These are phyloP conservation scores for Penicillium sp. DNA, from an alignment of 2,329 filamentous ascomycete genomes.

Conservation along the genomic window DNA sequence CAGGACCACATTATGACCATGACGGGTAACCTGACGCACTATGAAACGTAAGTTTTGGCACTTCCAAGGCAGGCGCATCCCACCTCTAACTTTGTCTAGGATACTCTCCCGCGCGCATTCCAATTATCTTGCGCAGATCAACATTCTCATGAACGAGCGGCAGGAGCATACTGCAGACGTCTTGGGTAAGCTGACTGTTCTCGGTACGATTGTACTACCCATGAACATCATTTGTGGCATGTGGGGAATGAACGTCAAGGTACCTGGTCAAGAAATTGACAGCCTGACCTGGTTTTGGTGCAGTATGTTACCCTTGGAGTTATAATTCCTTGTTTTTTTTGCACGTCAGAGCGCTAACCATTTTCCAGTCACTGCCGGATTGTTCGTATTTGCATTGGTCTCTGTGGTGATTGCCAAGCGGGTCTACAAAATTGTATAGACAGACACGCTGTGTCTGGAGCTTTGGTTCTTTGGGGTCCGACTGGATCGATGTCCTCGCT, in stretches of 20 bases:
- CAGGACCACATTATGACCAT: constrained; percentile 99
- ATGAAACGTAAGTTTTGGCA: constrained; percentile 74
- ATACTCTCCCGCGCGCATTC: constrained; percentile 88
- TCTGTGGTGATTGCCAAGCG: constrained; percentile 84
- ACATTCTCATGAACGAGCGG: constrained; percentile 97
- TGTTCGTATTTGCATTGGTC: constrained; percentile 75
- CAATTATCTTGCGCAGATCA: constrained; percentile 99
- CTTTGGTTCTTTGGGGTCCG: not conserved
- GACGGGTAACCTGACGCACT: constrained; percentile 93
- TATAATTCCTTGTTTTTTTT: not conserved
- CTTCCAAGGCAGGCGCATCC: constrained; percentile 1
- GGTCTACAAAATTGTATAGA: constrained; percentile 75
- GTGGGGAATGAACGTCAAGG: constrained; percentile 98
- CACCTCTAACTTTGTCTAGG: constrained; percentile 48
- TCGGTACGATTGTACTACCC: constrained; percentile 94
- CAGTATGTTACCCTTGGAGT: constrained; percentile 36
- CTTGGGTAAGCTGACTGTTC: constrained; percentile 87
- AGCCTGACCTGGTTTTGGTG: constrained; percentile 75
- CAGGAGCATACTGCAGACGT: constrained; percentile 95
- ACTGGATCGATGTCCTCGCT: constrained; percentile 12
- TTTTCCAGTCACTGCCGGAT: constrained; percentile 63
- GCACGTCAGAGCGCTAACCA: constrained; percentile 3
- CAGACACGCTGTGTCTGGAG: not conserved
- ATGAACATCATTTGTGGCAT: constrained; percentile 99
- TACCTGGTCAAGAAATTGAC: constrained; percentile 86